Evolutionary conservation across 208 protist genomes (phyloP).

Genomic region (Giardia muris): DNA sequence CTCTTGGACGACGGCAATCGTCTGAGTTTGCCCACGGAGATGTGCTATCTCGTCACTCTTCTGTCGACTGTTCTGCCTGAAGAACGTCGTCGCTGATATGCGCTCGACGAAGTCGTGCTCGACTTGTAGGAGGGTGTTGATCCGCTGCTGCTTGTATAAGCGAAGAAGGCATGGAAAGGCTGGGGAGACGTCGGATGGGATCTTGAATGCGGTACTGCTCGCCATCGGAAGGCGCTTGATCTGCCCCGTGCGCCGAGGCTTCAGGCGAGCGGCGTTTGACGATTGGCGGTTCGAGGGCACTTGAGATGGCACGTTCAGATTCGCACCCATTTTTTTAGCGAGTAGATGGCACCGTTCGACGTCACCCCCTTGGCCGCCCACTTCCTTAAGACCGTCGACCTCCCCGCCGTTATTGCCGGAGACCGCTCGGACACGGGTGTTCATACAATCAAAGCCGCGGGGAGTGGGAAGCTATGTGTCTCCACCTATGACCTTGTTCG

Average conservation of each 20-base stretch:
- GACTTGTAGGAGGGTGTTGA: constrained; percentile 94
- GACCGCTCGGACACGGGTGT: too few species aligned
- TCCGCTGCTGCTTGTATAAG: constrained; percentile 81
- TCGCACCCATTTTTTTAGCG: too few species aligned
- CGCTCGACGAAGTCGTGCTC: constrained; percentile 89
- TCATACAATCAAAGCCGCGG: too few species aligned
- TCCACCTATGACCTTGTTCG: too few species aligned
- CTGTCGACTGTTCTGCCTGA: constrained; percentile 47
- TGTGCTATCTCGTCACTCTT: constrained; percentile 85
- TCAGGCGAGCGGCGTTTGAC: too few species aligned
- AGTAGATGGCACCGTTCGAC: too few species aligned
- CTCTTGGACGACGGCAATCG: constrained; percentile 93
- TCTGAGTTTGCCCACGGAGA: constrained; percentile 83
- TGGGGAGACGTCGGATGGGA: constrained; percentile 67
- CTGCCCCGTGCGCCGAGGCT: neutral
- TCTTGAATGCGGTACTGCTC: neutral
- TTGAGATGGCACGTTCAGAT: too few species aligned
- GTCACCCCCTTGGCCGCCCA: too few species aligned
- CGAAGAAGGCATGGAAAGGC: constrained; percentile 80
- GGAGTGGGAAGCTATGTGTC: too few species aligned
- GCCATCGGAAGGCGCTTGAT: neutral
- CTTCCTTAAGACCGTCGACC: too few species aligned
- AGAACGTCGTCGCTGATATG: constrained; percentile 23
- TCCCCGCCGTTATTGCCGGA: too few species aligned
- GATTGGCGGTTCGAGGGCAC: too few species aligned